Base-by-base conservation (phyloP, 768 basidiomycete species). In the Megacollybia marginata region DNA sequence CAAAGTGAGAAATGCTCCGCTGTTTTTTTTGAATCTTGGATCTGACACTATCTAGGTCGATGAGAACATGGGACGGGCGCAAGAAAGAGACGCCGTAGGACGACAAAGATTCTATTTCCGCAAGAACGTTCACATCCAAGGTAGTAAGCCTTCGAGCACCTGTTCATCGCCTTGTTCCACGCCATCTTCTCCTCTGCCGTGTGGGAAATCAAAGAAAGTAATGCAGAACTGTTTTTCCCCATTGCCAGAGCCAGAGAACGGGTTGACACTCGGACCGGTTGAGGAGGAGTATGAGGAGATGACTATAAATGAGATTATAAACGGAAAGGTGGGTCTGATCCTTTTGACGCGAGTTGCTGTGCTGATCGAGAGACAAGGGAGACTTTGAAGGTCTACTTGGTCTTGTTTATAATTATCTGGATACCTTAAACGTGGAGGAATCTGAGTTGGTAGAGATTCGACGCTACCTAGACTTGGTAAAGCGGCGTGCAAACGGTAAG, bases 31-130 rank as follows among this genome's bases (percentile, higher is more conserved):
- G 31, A 28, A 28, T 28, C 23, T 46, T 42, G 44, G 48, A 38
- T 28, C 48, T 42, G 16, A 15, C 18, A 15, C 35, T 31, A 31
- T 44, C 31, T 40, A 97, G 94, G 96, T 98, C 40, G 94, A 99
- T 62, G 89, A 89, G 65, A 99, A 99, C 59, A 98, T 98, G 96
- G 76, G 67, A 19, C 77, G 86, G 52, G 94, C 95, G 1, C 96
- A 99, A 65, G 69, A 73, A 44, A 75, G 94, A 44, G 84, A 90
- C 59, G 95, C 93, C 1, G 77, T 83, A 18, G 69, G 68, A 46
- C 65, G 76, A n/a, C 75, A 79, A 55, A 87, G 78, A 63, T 99
- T 96, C 68, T 89, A 75, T 66, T 99, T 99, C 78, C 78, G 94
- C 46, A 93, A 88, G 65, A 73, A 85, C 49, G 77, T 98, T 13